Conservation (phyloP, 2,329 filamentous ascomycete genomes). For the Fusarium paranaense region DNA sequence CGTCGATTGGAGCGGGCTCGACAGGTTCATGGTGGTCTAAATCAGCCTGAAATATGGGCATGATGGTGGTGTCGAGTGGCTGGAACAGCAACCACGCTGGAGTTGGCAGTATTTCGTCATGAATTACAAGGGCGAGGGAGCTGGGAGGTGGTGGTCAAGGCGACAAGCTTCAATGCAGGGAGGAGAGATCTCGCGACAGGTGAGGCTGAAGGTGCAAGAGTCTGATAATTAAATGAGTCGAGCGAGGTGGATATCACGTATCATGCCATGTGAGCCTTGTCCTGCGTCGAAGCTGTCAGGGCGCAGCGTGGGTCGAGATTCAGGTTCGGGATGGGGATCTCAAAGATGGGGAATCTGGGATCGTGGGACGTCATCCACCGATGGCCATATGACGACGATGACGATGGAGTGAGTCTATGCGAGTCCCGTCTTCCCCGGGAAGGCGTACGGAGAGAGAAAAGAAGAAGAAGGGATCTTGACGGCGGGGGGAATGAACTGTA, state of each 20-base stretch:
- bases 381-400: slow-evolving; percentile 37
- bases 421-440: slow-evolving; percentile 22
- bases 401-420: slow-evolving; percentile 29
- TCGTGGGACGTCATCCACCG: slow-evolving; percentile 44
- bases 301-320: slow-evolving; percentile 36
- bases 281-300: slow-evolving; percentile 22
- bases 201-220: slow-evolving; percentile 4
- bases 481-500: not conserved
- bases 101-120: slow-evolving; percentile 32
- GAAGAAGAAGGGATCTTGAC: not conserved
- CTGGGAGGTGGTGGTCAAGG: slow-evolving; percentile 1
- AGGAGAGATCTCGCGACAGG: slow-evolving; percentile 6
- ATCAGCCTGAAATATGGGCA: slow-evolving; percentile 71
- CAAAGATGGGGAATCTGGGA: slow-evolving; percentile 41
- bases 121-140: slow-evolving; percentile 22
- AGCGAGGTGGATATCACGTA: slow-evolving; percentile 38
- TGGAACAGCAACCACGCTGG: slow-evolving; percentile 50
- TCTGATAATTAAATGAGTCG: slow-evolving; percentile 20
- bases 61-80: slow-evolving; percentile 47
- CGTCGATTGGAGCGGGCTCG: slow-evolving; percentile 36
- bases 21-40: slow-evolving; percentile 52
- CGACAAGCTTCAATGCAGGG: slow-evolving; percentile 20
- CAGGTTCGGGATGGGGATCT: slow-evolving; percentile 14
- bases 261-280: slow-evolving; percentile 37
- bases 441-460: not conserved